These are phyloP conservation scores for Malus sylvestris DNA, from an alignment of 306 rosid species.

Conservation along the genomic window DNA sequence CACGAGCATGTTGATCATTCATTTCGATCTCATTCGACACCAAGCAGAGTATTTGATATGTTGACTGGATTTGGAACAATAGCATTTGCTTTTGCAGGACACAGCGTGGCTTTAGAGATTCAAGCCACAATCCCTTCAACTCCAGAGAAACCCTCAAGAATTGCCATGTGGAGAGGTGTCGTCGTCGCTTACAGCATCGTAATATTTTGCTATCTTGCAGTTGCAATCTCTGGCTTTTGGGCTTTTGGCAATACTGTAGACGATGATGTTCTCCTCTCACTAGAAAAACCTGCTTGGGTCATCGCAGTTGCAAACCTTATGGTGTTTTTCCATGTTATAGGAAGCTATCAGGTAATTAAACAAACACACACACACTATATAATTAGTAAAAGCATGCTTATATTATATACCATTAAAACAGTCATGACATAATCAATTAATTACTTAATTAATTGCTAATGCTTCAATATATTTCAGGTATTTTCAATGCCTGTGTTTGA, in stretches of 20 bases:
- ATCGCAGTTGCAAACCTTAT: constrained; percentile 50
- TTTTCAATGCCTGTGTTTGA: constrained; percentile 66
- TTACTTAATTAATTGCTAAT: neutral
- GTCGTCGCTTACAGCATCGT: constrained; percentile 42
- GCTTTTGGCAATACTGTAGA: constrained; percentile 51
- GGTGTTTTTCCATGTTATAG: constrained; percentile 66
- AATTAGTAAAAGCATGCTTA: neutral
- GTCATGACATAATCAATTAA: too few species aligned
- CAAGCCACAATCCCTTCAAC: constrained; percentile 76
- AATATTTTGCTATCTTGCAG: constrained; percentile 35
- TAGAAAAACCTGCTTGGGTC: constrained; percentile 44
- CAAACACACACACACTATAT: neutral
- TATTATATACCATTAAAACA: too few species aligned
- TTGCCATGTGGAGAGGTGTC: constrained; percentile 68
- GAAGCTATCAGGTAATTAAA: constrained; percentile 57
- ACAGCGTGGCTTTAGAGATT: constrained; percentile 55
- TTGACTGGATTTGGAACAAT: constrained; percentile 56
- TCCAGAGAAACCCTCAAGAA: constrained; percentile 37
- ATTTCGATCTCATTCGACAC: constrained; percentile 23
- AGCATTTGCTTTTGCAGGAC: constrained; percentile 70
- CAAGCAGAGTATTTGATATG: constrained; percentile 28
- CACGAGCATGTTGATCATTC: constrained; percentile 23
- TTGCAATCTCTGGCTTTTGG: constrained; percentile 55
- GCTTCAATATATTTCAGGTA: constrained; percentile 20
- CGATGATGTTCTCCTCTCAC: constrained; percentile 61